Conservation (phyloP, 1,284 basidiomycete species). For the Puccinia polysora region DNA sequence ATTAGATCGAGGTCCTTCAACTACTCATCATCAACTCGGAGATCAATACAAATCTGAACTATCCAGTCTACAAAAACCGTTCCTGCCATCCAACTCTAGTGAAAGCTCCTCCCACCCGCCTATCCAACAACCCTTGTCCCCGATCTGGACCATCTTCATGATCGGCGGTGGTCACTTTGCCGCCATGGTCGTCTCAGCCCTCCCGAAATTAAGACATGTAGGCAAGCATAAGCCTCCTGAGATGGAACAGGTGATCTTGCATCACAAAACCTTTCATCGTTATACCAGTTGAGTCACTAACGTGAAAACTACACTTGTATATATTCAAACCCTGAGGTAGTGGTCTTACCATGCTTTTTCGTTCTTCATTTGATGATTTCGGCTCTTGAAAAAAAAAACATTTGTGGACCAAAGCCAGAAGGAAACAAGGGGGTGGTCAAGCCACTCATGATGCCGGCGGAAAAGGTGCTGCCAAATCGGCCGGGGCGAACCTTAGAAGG, state of each 20-base stretch:
- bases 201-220: conserved; percentile 12
- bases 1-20: not conserved
- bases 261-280: conserved; percentile 95
- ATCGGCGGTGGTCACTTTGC: conserved; percentile 40
- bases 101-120: not conserved
- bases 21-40: not conserved
- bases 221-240: conserved; percentile 47
- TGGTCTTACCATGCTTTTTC: no score
- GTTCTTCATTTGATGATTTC: no score
- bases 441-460: conserved; percentile 78
- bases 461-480: conserved; percentile 87
- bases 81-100: not conserved
- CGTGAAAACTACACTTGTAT: no score
- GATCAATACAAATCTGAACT: not conserved
- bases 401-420: conserved; percentile 81
- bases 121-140: not conserved
- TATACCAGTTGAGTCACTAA: conserved; percentile 74
- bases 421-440: conserved; percentile 96
- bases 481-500: conserved; percentile 86
- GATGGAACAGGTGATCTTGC: conserved; percentile 70
- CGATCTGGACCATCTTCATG: conserved; percentile 34
- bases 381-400: no score
- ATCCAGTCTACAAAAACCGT: not conserved
- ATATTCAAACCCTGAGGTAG: no score
- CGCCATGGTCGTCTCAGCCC: conserved; percentile 18